Evolutionary conservation across 2,329 filamentous ascomycete species (phyloP).

Genomic region (Colletotrichum magnum): DNA sequence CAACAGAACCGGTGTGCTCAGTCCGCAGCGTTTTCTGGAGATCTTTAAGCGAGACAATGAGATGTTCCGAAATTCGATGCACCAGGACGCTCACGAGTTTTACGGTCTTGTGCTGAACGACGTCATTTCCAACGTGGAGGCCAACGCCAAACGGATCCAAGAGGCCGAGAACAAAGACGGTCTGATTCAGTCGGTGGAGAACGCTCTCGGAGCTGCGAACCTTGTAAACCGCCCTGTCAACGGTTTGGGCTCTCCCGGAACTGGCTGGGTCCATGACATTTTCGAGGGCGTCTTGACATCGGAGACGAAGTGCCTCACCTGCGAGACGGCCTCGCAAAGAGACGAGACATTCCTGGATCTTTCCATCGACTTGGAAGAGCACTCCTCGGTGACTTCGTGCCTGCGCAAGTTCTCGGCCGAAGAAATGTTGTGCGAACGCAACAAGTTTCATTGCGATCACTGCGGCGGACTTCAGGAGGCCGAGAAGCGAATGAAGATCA

Average conservation of each 20-base stretch:
- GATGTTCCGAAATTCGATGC: conserved; percentile 97
- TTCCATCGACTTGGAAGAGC: conserved; percentile 94
- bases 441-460: conserved; percentile 99
- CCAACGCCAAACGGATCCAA: conserved; percentile 79
- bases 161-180: conserved; percentile 58
- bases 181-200: conserved; percentile 66
- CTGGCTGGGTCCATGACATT: conserved; percentile 95
- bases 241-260: conserved; percentile 71
- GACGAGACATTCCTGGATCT: conserved; percentile 97
- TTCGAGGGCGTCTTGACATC: conserved; percentile 96
- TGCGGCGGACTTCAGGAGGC: conserved; percentile 97
- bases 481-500: conserved; percentile 99
- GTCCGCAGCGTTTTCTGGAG: conserved; percentile 92
- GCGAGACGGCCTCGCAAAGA: conserved; percentile 93
- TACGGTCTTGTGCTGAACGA: conserved; percentile 95
- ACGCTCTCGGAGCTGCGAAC: conserved; percentile 51
- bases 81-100: conserved; percentile 98
- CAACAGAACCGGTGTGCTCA: conserved; percentile 89
- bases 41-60: conserved; percentile 96
- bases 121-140: conserved; percentile 93
- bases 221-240: conserved; percentile 46
- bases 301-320: conserved; percentile 96
- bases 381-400: conserved; percentile 96
- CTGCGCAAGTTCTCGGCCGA: conserved; percentile 96
- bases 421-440: conserved; percentile 97